Evolutionary conservation across 495 filamentous ascomycete genomes (phyloP).

Genomic region (Eremomyces bilateralis): DNA sequence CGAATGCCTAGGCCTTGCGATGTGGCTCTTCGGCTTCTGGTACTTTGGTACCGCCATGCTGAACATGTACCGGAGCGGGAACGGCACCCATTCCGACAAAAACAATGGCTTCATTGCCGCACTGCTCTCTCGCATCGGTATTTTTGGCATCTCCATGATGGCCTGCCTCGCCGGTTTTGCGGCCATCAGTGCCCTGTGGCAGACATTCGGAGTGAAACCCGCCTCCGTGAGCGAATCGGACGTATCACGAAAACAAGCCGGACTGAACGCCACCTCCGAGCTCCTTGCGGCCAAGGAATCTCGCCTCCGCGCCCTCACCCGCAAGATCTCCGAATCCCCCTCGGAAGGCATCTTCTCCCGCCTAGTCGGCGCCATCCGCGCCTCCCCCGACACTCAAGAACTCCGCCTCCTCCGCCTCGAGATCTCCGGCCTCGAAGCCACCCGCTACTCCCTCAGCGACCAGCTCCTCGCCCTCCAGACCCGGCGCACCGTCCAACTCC

Average conservation of each 20-base stretch:
- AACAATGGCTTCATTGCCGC: slow-evolving; percentile 51
- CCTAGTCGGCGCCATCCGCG: slow-evolving; percentile 40
- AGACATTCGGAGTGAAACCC: slow-evolving; percentile 40
- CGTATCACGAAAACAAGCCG: slow-evolving; percentile 47
- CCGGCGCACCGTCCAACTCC: slow-evolving; percentile 35
- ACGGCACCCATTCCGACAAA: too few relatives aligned
- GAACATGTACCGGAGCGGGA: slow-evolving; percentile 28
- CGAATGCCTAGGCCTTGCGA: slow-evolving; percentile 31
- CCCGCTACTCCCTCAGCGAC: slow-evolving; percentile 41
- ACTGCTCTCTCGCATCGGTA: slow-evolving; percentile 54
- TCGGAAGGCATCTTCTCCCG: slow-evolving; percentile 42
- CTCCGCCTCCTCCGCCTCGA: slow-evolving; percentile 45
- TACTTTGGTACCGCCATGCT: slow-evolving; percentile 43
- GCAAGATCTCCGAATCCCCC: slow-evolving; percentile 32
- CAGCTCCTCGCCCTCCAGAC: slow-evolving; percentile 35
- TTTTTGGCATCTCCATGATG: slow-evolving; percentile 68
- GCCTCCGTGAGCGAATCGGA: slow-evolving; percentile 39
- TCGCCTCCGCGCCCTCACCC: slow-evolving; percentile 41
- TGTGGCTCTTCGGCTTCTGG: slow-evolving; percentile 54
- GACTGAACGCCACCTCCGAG: slow-evolving; percentile 51
- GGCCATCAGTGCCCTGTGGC: slow-evolving; percentile 59
- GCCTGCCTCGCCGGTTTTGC: slow-evolving; percentile 64
- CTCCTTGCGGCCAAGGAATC: slow-evolving; percentile 48
- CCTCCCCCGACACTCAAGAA: slow-evolving; percentile 38
- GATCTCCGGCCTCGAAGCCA: slow-evolving; percentile 53